These are phyloP conservation scores for Prunus persica DNA, from an alignment of 306 rosid genomes.

Conservation along the genomic window DNA sequence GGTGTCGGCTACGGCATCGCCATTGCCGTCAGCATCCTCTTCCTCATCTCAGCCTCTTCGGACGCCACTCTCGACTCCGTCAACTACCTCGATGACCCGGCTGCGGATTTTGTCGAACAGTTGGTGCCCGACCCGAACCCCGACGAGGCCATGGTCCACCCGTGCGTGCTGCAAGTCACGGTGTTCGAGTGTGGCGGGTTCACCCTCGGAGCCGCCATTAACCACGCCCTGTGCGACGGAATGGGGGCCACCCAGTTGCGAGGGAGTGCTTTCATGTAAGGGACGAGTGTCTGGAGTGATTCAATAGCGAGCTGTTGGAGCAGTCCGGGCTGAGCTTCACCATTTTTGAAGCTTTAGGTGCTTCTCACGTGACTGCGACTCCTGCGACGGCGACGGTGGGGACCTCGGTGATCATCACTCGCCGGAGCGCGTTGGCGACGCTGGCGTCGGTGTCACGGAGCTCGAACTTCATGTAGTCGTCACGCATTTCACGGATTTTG, in stretches of 20 bases:
- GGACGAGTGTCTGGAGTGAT: constrained; percentile 51
- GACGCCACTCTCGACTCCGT: constrained; percentile 54
- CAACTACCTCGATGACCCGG: constrained; percentile 51
- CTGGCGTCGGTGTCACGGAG: too few relatives aligned
- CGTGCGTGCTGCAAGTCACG: constrained; percentile 69
- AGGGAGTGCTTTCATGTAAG: constrained; percentile 54
- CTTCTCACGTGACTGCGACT: too few relatives aligned
- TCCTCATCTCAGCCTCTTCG: constrained; percentile 58
- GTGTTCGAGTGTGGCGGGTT: constrained; percentile 70
- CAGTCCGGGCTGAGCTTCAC: constrained; percentile 61
- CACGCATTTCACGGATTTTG: too few relatives aligned
- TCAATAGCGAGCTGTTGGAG: constrained; percentile 41
- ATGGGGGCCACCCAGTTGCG: constrained; percentile 57
- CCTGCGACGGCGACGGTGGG: too few relatives aligned
- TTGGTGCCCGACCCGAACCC: constrained; percentile 58
- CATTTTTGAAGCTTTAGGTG: constrained; percentile 80
- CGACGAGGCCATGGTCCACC: constrained; percentile 44
- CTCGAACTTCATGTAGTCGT: too few relatives aligned
- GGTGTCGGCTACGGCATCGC: constrained; percentile 73
- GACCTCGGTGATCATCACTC: too few relatives aligned
- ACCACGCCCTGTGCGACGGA: constrained; percentile 75
- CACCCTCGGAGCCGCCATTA: constrained; percentile 69
- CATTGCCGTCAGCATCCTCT: constrained; percentile 67
- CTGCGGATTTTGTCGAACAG: constrained; percentile 42
- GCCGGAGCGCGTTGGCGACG: too few relatives aligned